These are phyloP conservation scores for Saturnispora diversa DNA, from an alignment of 805 yeast species.

Conservation along the genomic window DNA sequence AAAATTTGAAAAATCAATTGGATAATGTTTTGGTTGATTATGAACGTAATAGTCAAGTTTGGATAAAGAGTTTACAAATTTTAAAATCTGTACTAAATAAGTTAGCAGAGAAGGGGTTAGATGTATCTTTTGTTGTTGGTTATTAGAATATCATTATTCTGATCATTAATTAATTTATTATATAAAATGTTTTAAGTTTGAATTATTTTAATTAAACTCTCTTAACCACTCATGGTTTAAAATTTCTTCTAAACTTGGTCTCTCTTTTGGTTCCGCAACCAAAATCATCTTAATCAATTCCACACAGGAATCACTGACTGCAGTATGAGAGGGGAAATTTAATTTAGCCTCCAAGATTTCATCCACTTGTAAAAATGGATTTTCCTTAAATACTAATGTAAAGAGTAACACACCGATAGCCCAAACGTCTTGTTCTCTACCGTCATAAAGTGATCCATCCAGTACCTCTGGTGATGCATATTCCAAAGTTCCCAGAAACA, in stretches of 20 bases:
- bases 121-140: slow-evolving; percentile 24
- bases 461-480: slow-evolving; percentile 97
- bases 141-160: slow-evolving; percentile 29
- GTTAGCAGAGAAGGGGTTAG: slow-evolving; percentile 7
- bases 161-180: neutral
- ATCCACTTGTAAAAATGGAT: slow-evolving; percentile 92
- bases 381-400: slow-evolving; percentile 86
- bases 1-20: slow-evolving; percentile 3
- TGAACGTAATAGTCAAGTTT: slow-evolving; percentile 7
- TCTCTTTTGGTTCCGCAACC: slow-evolving; percentile 51
- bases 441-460: slow-evolving; percentile 80
- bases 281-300: slow-evolving; percentile 57
- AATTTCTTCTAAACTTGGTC: slow-evolving; percentile 73
- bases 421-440: slow-evolving; percentile 96
- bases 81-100: slow-evolving; percentile 2
- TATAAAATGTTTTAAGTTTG: neutral
- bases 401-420: slow-evolving; percentile 87
- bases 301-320: slow-evolving; percentile 54
- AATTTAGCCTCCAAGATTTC: slow-evolving; percentile 90
- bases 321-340: slow-evolving; percentile 47
- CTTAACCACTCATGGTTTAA: slow-evolving; percentile 62
- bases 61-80: slow-evolving; percentile 6
- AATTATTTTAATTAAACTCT: slow-evolving; percentile 18
- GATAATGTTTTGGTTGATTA: slow-evolving; percentile 9
- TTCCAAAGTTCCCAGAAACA: slow-evolving; percentile 94